Evolutionary conservation across 2,329 filamentous ascomycete species (phyloP), one percentile per base, ranked within the genome.

Genomic region (Phyllosticta citrichinensis): DNA sequence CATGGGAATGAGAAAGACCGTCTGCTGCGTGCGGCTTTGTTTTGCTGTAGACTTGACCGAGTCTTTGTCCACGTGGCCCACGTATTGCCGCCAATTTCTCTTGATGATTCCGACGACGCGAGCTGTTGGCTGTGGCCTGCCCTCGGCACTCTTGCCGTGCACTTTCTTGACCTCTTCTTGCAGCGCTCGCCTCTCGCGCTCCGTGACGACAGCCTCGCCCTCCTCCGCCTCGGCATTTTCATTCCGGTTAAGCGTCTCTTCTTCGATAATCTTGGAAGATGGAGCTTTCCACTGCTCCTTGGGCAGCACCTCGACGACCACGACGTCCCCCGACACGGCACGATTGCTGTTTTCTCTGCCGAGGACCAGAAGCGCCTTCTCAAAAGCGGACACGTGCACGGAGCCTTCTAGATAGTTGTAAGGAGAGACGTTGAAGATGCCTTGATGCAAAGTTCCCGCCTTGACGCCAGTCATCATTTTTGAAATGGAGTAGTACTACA

Each of bases 391-490:
- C 0, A 96, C 91, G 68, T 93, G 87, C 64, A 97, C 88, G 0
- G 91, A 91, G 1, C 91, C 94, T 73, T 99, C 94, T 11, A 99
- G 81, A 68, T 97, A 99, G 77, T 99, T 99, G 80, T 97, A 99
- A 0, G 91, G 90, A 8, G 94, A 97, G 27, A 97, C 91, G 70
- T 92, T 96, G 78, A 97, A 99, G 24, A 89, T 87, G 6, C 94
- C 94, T 75, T 99, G 93, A 72, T 99, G 94, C 68, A 99, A 78
- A 59, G 91, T 85, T 4, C 92, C 91, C 57, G 85, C 86, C 77
- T 95, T 95, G 61, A 97, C 82, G 0, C 92, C 93, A 5, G 94
- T 99, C 83, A 92, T 91, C 84, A 97, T 88, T 74, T 87, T 95
- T 5, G 93, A 97, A 72, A 94, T 80, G 9, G 87, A 89, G 67